These are phyloP conservation scores for Cunninghamia lanceolata DNA, from an alignment of 75 land plant species.

Conservation along the genomic window DNA sequence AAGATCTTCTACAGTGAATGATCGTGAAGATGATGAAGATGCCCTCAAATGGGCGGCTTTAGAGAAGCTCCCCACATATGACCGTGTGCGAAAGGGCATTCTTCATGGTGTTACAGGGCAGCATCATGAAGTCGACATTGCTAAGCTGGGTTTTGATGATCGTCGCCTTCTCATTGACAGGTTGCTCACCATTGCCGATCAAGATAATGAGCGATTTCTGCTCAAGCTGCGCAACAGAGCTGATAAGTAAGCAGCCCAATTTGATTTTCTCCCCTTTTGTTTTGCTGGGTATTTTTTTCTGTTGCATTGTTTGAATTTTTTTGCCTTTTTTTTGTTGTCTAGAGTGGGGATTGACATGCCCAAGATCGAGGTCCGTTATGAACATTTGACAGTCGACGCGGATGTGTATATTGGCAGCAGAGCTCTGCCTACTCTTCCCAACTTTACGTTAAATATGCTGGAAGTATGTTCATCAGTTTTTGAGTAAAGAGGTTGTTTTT, in stretches of 20 bases:
- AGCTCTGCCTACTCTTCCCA: conserved; percentile 30
- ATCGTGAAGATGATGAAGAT: conserved; percentile 40
- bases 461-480: conserved; percentile 20
- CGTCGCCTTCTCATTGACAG: conserved; percentile 51
- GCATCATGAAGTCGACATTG: conserved; percentile 51
- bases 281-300: not conserved
- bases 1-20: conserved; percentile 10
- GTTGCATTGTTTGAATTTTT: not conserved
- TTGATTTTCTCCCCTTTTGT: not conserved
- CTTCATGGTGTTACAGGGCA: conserved; percentile 41
- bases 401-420: conserved; percentile 36
- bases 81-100: conserved; percentile 64
- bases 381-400: conserved; percentile 31
- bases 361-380: conserved; percentile 53
- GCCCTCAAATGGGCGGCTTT: conserved; percentile 79
- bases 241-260: conserved; percentile 43
- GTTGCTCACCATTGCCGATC: conserved; percentile 54
- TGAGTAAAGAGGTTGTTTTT: not conserved
- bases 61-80: conserved; percentile 84
- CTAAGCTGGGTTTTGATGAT: conserved; percentile 43
- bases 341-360: conserved; percentile 60
- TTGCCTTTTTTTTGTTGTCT: not conserved
- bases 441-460: conserved; percentile 23
- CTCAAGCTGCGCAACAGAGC: conserved; percentile 54
- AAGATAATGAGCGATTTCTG: conserved; percentile 84